Percentiles rank a stretch among this genome's conserved stretches.
These are phyloP conservation scores for Arachis monticola DNA, from an alignment of 331 rosid genomes.

Conservation along the genomic window DNA sequence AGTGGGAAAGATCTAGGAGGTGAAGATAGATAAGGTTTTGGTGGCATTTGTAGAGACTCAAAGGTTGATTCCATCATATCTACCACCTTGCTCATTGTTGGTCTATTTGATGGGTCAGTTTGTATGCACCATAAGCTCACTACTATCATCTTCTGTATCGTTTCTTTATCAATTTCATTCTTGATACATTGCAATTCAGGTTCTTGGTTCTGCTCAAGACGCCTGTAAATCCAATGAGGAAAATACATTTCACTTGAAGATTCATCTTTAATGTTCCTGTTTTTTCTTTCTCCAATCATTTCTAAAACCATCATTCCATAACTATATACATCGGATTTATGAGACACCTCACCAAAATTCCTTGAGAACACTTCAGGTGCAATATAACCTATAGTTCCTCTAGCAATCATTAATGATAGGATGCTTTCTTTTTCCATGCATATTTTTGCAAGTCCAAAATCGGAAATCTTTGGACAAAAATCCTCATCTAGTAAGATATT, in stretches of 20 bases:
- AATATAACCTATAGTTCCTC: slow-evolving; percentile 58
- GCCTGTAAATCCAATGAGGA: slow-evolving; percentile 56
- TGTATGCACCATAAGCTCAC: slow-evolving; percentile 68
- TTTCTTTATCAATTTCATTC: slow-evolving; percentile 36
- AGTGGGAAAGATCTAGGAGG: slow-evolving; percentile 29
- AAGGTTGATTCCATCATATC: slow-evolving; percentile 56
- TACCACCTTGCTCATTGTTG: slow-evolving; percentile 51
- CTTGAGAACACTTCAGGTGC: slow-evolving; percentile 40
- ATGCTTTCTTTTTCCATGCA: slow-evolving; percentile 45
- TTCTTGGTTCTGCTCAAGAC: slow-evolving; percentile 41
- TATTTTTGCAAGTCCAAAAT: slow-evolving; percentile 64
- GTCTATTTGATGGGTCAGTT: slow-evolving; percentile 50
- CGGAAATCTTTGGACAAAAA: slow-evolving; percentile 49
- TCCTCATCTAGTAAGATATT: slow-evolving; percentile 51
- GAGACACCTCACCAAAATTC: slow-evolving; percentile 52
- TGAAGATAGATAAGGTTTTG: slow-evolving; percentile 49
- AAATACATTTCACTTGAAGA: slow-evolving; percentile 52
- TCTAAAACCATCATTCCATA: slow-evolving; percentile 60
- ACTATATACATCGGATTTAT: slow-evolving; percentile 58
- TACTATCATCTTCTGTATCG: slow-evolving; percentile 43
- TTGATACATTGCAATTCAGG: slow-evolving; percentile 29
- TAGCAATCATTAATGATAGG: slow-evolving; percentile 42
- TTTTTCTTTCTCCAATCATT: slow-evolving; percentile 53
- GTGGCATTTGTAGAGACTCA: slow-evolving; percentile 54
- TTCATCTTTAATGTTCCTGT: slow-evolving; percentile 28